Base-by-base conservation (phyloP, 495 filamentous ascomycete species). In the Penicillium paxilli region DNA sequence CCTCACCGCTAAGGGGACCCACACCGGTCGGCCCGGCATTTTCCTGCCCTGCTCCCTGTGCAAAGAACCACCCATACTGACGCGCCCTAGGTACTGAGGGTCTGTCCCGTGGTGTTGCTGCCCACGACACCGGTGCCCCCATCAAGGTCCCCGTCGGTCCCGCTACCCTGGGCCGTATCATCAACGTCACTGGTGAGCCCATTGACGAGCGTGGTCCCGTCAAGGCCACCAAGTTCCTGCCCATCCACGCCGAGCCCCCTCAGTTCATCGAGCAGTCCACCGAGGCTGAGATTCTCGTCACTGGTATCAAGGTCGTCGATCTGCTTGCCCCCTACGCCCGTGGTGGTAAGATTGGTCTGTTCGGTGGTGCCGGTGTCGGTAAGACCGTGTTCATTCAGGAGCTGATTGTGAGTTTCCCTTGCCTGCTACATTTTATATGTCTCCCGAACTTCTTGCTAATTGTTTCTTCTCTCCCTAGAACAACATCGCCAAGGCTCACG, bases 381-480 rank as follows among this genome's bases (percentile, higher is more conserved):
- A 98, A 98, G 89, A 98, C 94, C 74, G 94, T 98, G 81, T 98
- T 98, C 84, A 98, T 98, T 75, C 94, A 98, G 85, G 94, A 98
- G 82, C 80, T 98, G 72, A 98, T 98, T 78, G 85, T 88, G 78
- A 64, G 83, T 72, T 33, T 46, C 19, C 17, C 10, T 30, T 45
- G 5, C n/a, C 11, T 32, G n/a, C 30, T 12, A 32, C 30, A 32
- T 14, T n/a, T n/a, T n/a, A n/a, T n/a, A 12, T 32, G n/a, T 11
- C 30, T 12, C 11, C n/a, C 30, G 30, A 32, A 12, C 4, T 2
- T 14, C 30, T 32, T 32, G 30, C 30, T 32, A 32, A 32, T 32
- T 4, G n/a, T n/a, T 0, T 32, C n/a, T 32, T 4, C 30, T 9
- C 25, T 44, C 10, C 25, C 7, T 64, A 88, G 85, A 98, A 98